Base-by-base conservation (phyloP, 2,329 filamentous ascomycete genomes). In the Penicillium olsonii region DNA sequence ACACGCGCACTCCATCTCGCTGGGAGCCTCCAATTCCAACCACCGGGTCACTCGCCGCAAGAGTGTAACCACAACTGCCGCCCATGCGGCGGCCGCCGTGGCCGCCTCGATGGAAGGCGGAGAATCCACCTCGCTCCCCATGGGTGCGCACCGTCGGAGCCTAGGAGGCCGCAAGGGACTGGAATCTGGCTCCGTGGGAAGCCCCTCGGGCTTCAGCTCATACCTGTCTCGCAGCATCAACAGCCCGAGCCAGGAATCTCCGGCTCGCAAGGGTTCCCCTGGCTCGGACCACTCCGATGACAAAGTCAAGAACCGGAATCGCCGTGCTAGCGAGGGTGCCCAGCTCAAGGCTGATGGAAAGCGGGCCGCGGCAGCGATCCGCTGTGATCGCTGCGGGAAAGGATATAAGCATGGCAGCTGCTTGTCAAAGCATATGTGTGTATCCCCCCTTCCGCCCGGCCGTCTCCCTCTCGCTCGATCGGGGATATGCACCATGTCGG, bases 351-450 rank as follows among this genome's bases (percentile, higher is more conserved):
- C 87, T 62, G 88, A 92, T 65, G 81, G 83, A 61, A 86, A 84
- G 78, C 92, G 90, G 76, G 82, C 84, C 73, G 88, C 84, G 67
- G 84, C 86, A 67, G 92, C 97, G 73, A 84, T 99, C 70, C 90
- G 88, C 75, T 99, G 94, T 79, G 90, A 96, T 71, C 92, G 92
- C 76, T 99, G 94, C 80, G 92, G 92, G 75, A 99, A 99, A 83
- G 91, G 91, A 77, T 99, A 99, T 84, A 99, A 99, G 85, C 94
- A 99, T 83, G 95, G 92, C 85, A 97, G 94, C 80, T 99, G 94
- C 85, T 85, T 99, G 81, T 95, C 90, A 73, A 99, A 97, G 84
- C 94, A 99, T 86, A 87, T 96, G 94, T 97, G 86, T 84, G 94
- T 96, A 81, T 72, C 60, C 78, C 81, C 84, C 81, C 76, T 75